Evolutionary conservation across 257 asterid species (phyloP).

Genomic region (Leptodermis oblonga): DNA sequence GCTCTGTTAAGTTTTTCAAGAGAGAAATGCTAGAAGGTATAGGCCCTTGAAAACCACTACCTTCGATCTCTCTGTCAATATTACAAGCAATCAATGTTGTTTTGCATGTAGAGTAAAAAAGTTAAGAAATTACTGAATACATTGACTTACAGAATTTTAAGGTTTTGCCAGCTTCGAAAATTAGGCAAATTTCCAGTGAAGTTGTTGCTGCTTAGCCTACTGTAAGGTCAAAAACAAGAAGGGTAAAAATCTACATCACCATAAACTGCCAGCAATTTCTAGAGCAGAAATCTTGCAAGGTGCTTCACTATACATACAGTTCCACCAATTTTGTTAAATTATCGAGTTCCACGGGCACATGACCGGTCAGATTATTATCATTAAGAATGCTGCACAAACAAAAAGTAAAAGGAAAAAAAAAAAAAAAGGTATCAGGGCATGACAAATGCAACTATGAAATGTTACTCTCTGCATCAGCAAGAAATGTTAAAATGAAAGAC

Average conservation of each 20-base stretch:
- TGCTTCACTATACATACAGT: conserved; percentile 32
- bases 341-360: conserved; percentile 39
- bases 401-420: too few species aligned
- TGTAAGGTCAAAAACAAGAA: conserved; percentile 21
- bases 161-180: conserved; percentile 41
- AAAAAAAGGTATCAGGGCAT: conserved; percentile 20
- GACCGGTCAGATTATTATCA: conserved; percentile 43
- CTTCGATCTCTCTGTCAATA: conserved; percentile 52
- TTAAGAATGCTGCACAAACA: conserved; percentile 36
- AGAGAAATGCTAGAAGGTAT: conserved; percentile 45
- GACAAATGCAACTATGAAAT: neutral
- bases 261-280: neutral
- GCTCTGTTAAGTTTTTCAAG: conserved; percentile 38
- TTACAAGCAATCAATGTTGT: neutral
- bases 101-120: neutral
- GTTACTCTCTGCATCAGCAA: conserved; percentile 9
- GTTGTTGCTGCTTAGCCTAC: conserved; percentile 51
- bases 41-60: conserved; percentile 60
- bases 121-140: conserved; percentile 1
- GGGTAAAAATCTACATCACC: neutral
- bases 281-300: conserved; percentile 18
- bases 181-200: conserved; percentile 50
- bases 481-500: conserved; percentile 6
- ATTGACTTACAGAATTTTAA: conserved; percentile 41
- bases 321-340: conserved; percentile 35